Conservation (phyloP, 225 moss, liverwort and hornwort genomes). For the Thuidium tamariscinum region DNA sequence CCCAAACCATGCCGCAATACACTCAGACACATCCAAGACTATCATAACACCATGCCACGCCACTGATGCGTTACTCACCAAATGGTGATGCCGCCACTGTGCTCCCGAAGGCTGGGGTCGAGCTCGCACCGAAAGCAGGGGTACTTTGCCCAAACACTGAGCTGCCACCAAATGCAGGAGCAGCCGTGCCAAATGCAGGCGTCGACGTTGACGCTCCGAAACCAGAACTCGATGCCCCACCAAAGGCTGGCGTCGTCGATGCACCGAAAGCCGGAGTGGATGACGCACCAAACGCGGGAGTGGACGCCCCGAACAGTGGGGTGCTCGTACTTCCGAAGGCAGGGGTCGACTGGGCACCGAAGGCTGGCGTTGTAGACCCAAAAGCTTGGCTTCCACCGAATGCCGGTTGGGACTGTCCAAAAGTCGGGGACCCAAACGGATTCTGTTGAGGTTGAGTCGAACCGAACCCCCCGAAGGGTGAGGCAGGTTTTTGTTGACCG, state of each 20-base stretch:
- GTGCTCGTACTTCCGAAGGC: conserved; percentile 69
- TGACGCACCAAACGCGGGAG: conserved; percentile 88
- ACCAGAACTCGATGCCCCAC: conserved; percentile 6
- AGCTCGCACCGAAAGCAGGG: conserved; percentile 71
- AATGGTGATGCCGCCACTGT: conserved; percentile 56
- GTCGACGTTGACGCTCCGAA: conserved; percentile 33
- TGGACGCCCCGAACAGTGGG: conserved; percentile 75
- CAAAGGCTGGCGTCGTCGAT: conserved; percentile 18
- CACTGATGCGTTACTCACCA: conserved; percentile 34
- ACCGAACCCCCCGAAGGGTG: conserved; percentile 85
- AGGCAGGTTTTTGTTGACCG: conserved; percentile 82
- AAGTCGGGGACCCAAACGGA: conserved; percentile 75
- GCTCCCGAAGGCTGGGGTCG: conserved; percentile 73
- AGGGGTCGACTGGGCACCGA: conserved; percentile 72
- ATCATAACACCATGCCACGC: background rate
- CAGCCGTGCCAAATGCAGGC: conserved; percentile 72
- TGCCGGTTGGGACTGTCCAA: conserved; percentile 48
- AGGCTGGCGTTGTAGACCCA: conserved; percentile 69
- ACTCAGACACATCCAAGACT: background rate
- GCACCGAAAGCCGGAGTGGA: conserved; percentile 28
- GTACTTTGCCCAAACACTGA: conserved; percentile 70
- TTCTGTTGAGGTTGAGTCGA: conserved; percentile 59
- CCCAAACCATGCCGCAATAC: background rate
- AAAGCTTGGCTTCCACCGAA: conserved; percentile 56
- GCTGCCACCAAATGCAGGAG: conserved; percentile 68